These are phyloP conservation scores for Aurifilum marmelostoma DNA, from an alignment of 2,329 filamentous ascomycete species.

Conservation along the genomic window DNA sequence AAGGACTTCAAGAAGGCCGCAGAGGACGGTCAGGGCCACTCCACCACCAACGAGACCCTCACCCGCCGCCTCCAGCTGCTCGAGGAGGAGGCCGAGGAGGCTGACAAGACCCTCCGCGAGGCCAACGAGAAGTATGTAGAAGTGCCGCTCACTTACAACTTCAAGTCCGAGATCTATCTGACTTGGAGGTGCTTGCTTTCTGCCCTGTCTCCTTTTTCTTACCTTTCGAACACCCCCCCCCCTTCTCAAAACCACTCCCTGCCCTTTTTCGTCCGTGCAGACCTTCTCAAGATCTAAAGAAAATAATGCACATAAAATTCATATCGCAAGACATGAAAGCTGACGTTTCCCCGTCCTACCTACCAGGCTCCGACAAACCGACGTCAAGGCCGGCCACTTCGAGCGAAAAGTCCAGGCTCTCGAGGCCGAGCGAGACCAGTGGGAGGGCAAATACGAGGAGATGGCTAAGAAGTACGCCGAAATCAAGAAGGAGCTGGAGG, in stretches of 20 bases:
- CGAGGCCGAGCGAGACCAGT: slow-evolving; percentile 87
- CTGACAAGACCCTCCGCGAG: slow-evolving; percentile 94
- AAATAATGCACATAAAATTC: no score
- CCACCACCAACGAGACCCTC: slow-evolving; percentile 88
- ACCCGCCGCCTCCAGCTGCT: slow-evolving; percentile 92
- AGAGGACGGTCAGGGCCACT: slow-evolving; percentile 79
- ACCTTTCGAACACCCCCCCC: background rate
- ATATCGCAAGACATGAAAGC: slow-evolving; percentile 12
- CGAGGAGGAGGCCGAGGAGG: slow-evolving; percentile 96
- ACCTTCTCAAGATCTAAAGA: slow-evolving; percentile 10
- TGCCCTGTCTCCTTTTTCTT: slow-evolving; percentile 23
- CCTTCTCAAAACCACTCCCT: background rate
- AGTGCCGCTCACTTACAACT: slow-evolving; percentile 42
- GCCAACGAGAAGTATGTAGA: slow-evolving; percentile 89
- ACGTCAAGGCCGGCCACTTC: slow-evolving; percentile 98
- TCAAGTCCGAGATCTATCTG: slow-evolving; percentile 29
- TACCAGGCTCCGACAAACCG: slow-evolving; percentile 90
- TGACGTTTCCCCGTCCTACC: slow-evolving; percentile 23
- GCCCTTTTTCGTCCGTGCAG: background rate
- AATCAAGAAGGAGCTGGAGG: slow-evolving; percentile 87
- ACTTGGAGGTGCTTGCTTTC: slow-evolving; percentile 31
- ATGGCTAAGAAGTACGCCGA: slow-evolving; percentile 86
- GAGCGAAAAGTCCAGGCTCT: slow-evolving; percentile 99
- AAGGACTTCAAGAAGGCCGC: slow-evolving; percentile 87
- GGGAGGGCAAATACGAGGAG: slow-evolving; percentile 98